These are phyloP conservation scores for Verticillium klebahnii DNA, from an alignment of 2,329 filamentous ascomycete genomes.

Conservation along the genomic window DNA sequence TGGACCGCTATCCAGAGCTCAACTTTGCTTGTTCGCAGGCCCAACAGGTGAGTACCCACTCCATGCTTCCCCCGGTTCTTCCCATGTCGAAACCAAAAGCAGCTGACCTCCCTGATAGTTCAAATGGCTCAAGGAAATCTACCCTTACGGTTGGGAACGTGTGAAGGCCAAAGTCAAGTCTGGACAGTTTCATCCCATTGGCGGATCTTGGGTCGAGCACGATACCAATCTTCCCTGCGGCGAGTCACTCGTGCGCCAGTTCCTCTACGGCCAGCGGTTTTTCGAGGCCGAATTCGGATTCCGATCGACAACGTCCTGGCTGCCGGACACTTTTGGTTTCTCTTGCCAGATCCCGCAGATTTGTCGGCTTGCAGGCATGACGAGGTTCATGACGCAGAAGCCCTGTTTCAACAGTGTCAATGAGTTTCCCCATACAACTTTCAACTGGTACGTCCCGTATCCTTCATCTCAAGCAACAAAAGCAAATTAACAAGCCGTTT, in stretches of 20 bases:
- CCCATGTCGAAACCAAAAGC: neutral
- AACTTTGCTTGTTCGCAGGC: constrained; percentile 61
- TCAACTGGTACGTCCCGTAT: constrained; percentile 50
- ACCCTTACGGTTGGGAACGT: constrained; percentile 60
- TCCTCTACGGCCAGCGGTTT: constrained; percentile 63
- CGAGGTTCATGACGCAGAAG: constrained; percentile 65
- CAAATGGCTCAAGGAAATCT: constrained; percentile 63
- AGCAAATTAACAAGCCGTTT: neutral
- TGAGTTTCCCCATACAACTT: constrained; percentile 67
- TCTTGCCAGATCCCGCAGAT: constrained; percentile 63
- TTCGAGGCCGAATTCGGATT: constrained; percentile 64
- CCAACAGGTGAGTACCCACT: constrained; percentile 33
- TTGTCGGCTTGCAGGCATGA: constrained; percentile 63
- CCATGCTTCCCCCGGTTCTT: constrained; percentile 23
- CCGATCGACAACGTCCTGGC: constrained; percentile 61
- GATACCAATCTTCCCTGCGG: constrained; percentile 66
- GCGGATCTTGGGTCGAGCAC: constrained; percentile 67
- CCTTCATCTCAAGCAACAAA: neutral
- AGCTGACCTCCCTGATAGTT: constrained; percentile 6
- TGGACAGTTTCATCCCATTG: constrained; percentile 62
- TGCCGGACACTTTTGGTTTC: constrained; percentile 67
- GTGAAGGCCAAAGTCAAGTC: constrained; percentile 64
- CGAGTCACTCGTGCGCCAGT: constrained; percentile 62
- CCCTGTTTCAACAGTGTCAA: constrained; percentile 72
- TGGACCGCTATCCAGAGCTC: constrained; percentile 64